Base-by-base conservation (phyloP, 352 stramenopile genomes). In the Phytopythium mirpurense region DNA sequence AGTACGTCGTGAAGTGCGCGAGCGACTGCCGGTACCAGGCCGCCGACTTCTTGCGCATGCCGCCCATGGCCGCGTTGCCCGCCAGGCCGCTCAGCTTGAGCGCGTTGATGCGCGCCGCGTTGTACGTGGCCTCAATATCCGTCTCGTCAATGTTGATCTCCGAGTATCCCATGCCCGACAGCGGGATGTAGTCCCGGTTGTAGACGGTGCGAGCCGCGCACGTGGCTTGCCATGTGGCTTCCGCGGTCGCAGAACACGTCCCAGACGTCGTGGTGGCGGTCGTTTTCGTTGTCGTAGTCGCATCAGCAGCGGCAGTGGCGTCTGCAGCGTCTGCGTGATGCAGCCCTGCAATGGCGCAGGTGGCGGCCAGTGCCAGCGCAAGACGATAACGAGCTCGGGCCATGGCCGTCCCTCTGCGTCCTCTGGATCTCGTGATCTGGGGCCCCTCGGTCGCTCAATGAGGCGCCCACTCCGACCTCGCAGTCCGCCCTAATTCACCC, bases 11-110 rank as follows among this genome's bases (percentile, higher is more conserved):
- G 38, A 89, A 71, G 44, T 78, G 82, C 27, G 60, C 55, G 29
- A 93, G 62, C 63, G 75, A 89, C 18, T 66, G 27, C 43, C 88
- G 70, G 56, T 93, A 93, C 80, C 81, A 93, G 19, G 50, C 57
- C 5, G 61, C 59, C 6, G 59, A 72, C 62, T 93, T 88, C 57
- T 88, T 77, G 36, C 83, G 83, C 62, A 93, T 74, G 6, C 77
- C 69, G 8, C 69, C 59, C 74, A 93, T 91, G 8, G 76, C 83
- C 0, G 76, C 68, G 31, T 85, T 88, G 5, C 77, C 77, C 0
- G 68, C 78, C 11, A 68, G 50, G 5, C 63, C 76, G 26, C 72
- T 88, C 24, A 88, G 58, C 63, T 88, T 81, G 42, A 90, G 73
- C 12, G 82, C 83, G 19, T 66, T 88, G 41, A 82, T 54, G 5